phyloP scores from a whole-genome alignment of 1,139 yeast genomes.

The Diutina sp. region DNA sequence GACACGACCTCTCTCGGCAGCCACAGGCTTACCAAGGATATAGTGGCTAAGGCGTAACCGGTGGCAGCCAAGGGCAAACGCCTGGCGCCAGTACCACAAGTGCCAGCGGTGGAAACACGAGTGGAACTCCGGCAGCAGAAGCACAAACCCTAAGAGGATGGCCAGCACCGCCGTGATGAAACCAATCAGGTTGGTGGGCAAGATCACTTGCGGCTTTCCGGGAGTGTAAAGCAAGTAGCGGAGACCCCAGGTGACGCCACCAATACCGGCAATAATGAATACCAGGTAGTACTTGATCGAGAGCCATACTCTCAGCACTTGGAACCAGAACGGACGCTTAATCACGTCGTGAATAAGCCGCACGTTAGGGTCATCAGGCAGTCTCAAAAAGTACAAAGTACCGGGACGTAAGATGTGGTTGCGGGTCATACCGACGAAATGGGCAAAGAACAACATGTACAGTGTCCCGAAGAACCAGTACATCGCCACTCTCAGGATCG shows the following conservation, averaged over 20 bases:
- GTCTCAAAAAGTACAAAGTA: conserved; percentile 78
- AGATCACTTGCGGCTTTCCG: conserved; percentile 4
- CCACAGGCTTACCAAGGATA: conserved; percentile 53
- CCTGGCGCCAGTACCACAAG: conserved; percentile 42
- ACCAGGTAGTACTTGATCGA: conserved; percentile 69
- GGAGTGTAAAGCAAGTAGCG: conserved; percentile 19
- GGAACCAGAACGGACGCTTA: conserved; percentile 59
- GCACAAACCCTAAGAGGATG: not conserved
- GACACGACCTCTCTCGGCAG: conserved; percentile 64
- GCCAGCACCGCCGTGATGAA: not conserved
- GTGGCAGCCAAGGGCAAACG: conserved; percentile 44
- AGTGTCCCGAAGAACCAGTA: conserved; percentile 66
- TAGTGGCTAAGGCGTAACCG: conserved; percentile 66
- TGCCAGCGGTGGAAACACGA: not conserved
- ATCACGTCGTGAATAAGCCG: conserved; percentile 83
- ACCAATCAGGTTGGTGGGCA: conserved; percentile 6
- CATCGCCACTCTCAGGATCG: not conserved
- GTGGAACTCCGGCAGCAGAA: not conserved
- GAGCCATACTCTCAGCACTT: conserved; percentile 58
- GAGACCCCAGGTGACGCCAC: conserved; percentile 44
- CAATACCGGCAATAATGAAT: conserved; percentile 66
- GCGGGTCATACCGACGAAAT: conserved; percentile 78
- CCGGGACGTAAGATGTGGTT: conserved; percentile 70
- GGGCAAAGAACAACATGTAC: conserved; percentile 81
- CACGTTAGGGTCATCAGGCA: conserved; percentile 89